Base-by-base conservation (phyloP, 345 rosid genomes). In the Eucalyptus polyanthemos region DNA sequence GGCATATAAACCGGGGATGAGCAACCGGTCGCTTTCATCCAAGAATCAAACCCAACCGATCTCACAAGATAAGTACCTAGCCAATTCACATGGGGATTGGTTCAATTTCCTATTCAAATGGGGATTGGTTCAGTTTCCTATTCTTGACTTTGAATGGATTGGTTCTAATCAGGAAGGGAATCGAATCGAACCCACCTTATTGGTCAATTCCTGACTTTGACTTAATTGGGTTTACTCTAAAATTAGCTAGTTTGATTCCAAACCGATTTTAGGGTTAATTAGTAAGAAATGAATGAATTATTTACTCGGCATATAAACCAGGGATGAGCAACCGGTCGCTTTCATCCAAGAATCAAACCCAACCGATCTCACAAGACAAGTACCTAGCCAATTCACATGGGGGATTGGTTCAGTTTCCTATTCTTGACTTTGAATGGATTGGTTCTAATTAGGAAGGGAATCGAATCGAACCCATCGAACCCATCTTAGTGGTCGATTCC, bases 401-500 rank as follows among this genome's bases (percentile, higher is more conserved):
- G 14, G 14, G 34, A 37, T 12, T 40, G 29, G 5, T 76, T 40
- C 15, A 44, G 9, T 76, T 34, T 3, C 25, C 45, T 3, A 5
- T 72, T 72, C 8, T 40, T 11, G 45, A 14, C 85, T 37, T 76
- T 76, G 85, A 42, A 40, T 2, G 1, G 15, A 22, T 76, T 3
- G 9, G 5, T 76, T 40, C 3, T 76, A 4, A 11, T 11, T 0
- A 3, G 5, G 47, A 76, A 40, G 15, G 5, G 8, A 72, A 11
- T 2, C 3, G 3, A 11, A 21, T 24, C 5, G 3, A 76, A 76
- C 29, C 47, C 15, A 21, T 24, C 5, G 1, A 76, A 21, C 47
- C 16, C 29, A 21, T 1, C 15, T 37, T 21, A 21, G 3, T 1
- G 1, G 14, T 11, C 14, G 0, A 53, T 37, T 76, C 27, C 4